Evolutionary conservation across 129 eudicot genomes (phyloP).

Genomic region (Tagetes patula): DNA sequence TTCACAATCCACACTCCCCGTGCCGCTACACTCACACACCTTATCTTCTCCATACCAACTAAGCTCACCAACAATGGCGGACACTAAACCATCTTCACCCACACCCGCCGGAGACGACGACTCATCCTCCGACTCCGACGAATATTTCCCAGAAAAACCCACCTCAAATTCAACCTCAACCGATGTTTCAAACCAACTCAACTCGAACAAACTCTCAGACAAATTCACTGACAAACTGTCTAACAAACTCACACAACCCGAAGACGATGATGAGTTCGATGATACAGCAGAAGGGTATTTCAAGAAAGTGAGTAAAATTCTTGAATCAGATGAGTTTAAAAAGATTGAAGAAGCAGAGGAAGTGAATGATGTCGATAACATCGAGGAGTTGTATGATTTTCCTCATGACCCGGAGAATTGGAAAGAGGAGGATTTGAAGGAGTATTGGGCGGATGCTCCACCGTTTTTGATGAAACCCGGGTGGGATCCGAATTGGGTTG

Average conservation of each 20-base stretch:
- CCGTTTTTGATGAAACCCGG: conserved; percentile 44
- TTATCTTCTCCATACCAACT: conserved; percentile 7
- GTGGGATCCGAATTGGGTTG: conserved; percentile 65
- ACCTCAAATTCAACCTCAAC: not conserved
- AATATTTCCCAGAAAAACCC: conserved; percentile 12
- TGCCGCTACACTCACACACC: conserved; percentile 36
- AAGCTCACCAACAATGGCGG: conserved; percentile 24
- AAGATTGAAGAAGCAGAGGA: conserved; percentile 34
- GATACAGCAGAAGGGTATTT: conserved; percentile 23
- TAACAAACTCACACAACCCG: not conserved
- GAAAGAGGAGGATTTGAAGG: conserved; percentile 75
- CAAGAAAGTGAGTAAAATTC: conserved; percentile 24
- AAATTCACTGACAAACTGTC: no score
- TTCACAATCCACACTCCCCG: conserved; percentile 19
- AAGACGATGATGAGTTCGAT: conserved; percentile 5
- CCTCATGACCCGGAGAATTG: conserved; percentile 76
- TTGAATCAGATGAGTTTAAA: conserved; percentile 34
- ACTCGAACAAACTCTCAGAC: not conserved
- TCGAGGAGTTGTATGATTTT: conserved; percentile 48
- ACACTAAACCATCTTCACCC: conserved; percentile 19
- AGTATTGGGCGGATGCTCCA: conserved; percentile 82
- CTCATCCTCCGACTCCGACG: conserved; percentile 26
- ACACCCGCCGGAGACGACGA: conserved; percentile 20
- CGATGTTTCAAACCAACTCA: conserved; percentile 12
- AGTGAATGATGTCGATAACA: conserved; percentile 27